Base-by-base conservation (phyloP, 1,284 basidiomycete species). In the Apiotrichum domesticum region DNA sequence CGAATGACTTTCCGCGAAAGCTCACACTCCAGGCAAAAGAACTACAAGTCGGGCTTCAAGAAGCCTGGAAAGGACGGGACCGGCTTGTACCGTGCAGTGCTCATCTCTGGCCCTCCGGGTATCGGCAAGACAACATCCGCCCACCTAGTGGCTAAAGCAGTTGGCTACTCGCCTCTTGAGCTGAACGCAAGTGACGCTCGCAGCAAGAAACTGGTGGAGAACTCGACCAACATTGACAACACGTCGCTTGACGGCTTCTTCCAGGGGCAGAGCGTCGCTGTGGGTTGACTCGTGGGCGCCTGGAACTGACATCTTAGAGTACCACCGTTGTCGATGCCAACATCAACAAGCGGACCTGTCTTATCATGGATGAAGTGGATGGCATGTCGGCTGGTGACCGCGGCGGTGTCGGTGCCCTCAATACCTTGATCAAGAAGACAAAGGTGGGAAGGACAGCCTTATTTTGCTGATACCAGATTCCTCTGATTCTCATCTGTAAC, bases 351-450 rank as follows among this genome's bases (percentile, higher is more conserved):
- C 85, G 82, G 67, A 85, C 88, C 0, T 91, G 92, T 63, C 78
- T 98, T 46, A 98, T 98, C 73, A 97, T 99, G 92, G 96, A 99
- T 71, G 96, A 99, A 74, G 95, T 98, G 0, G 95, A 99, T 67
- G 95, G 96, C 7, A 98, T 98, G 93, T 96, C 92, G 6, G 90
- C 90, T 2, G 95, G 95, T 33, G 96, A 99, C 75, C 83, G 95
- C 51, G 95, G 96, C 21, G 95, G 95, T 61, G 88, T 98, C 1
- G 94, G 91, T 35, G 95, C 95, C 7, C 77, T 98, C 67, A 93
- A 93, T 59, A 84, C 85, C 0, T 72, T 99, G 56, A 96, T 98
- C 69, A 93, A 88, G 79, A 98, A 97, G 80, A 89, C 90, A 11
- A 90, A 87, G 79, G 91, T 87, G 48, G 49, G 69, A 56, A 33